Evolutionary conservation across 768 basidiomycete species (phyloP).

Genomic region (Suillus paluster): DNA sequence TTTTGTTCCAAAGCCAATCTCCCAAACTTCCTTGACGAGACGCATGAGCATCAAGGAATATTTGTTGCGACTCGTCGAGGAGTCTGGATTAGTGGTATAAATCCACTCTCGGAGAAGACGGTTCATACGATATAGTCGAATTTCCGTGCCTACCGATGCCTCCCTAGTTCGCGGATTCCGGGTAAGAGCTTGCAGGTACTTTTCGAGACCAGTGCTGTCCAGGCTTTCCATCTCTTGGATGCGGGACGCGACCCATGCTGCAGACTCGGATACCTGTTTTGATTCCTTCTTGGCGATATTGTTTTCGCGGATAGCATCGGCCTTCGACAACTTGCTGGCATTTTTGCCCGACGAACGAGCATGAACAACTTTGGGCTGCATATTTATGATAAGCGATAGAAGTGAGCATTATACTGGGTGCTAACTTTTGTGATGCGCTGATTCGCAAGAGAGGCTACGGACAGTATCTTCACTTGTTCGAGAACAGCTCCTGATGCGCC

Average conservation of each 20-base stretch:
- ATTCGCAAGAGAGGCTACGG: constrained; percentile 34
- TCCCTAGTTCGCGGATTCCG: constrained; percentile 51
- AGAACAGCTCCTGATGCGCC: constrained; percentile 62
- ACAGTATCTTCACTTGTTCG: constrained; percentile 56
- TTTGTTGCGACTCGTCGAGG: constrained; percentile 45
- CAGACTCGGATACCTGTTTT: constrained; percentile 43
- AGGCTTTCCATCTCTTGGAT: constrained; percentile 44
- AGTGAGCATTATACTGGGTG: background rate
- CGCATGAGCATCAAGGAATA: constrained; percentile 52
- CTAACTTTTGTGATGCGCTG: constrained; percentile 18
- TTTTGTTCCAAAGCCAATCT: constrained; percentile 33
- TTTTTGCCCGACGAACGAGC: constrained; percentile 30
- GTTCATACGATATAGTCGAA: constrained; percentile 56
- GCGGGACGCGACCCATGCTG: constrained; percentile 57
- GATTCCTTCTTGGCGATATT: constrained; percentile 50
- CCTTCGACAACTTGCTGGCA: constrained; percentile 34
- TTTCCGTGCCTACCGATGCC: constrained; percentile 51
- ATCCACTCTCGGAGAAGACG: constrained; percentile 59
- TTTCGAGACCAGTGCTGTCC: constrained; percentile 33
- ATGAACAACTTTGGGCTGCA: constrained; percentile 22
- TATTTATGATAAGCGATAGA: background rate
- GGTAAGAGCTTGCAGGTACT: constrained; percentile 40
- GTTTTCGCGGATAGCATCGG: constrained; percentile 47
- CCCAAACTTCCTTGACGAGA: constrained; percentile 49
- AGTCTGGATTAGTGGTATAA: constrained; percentile 44